Evolutionary conservation across 192 early-diverging fungal species (phyloP).

Genomic region (Coemansia javaensis): DNA sequence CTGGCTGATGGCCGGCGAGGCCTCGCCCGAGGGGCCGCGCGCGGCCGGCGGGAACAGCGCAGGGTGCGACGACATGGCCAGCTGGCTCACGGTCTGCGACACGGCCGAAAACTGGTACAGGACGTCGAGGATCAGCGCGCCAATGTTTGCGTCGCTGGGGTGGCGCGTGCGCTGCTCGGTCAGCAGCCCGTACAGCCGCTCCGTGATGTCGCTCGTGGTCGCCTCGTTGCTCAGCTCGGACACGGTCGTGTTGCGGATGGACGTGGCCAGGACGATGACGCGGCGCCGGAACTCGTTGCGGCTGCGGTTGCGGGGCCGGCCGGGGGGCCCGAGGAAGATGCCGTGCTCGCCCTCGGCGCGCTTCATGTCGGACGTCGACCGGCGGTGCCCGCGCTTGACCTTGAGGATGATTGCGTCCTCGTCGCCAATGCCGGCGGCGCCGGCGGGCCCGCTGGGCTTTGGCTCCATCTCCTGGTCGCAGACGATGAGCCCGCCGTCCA

Average conservation of each 20-base stretch:
- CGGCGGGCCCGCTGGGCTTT: conserved; percentile 22
- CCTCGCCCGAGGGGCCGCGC: conserved; percentile 36
- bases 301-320: too few relatives aligned
- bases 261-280: conserved; percentile 32
- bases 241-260: conserved; percentile 41
- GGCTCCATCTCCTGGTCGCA: conserved; percentile 36
- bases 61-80: too few relatives aligned
- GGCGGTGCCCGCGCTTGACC: conserved; percentile 49
- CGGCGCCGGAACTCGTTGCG: conserved; percentile 44
- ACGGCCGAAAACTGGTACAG: conserved; percentile 50
- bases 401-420: conserved; percentile 50
- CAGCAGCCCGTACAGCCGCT: conserved; percentile 46
- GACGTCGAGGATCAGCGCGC: conserved; percentile 45
- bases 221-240: conserved; percentile 44
- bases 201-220: conserved; percentile 33
- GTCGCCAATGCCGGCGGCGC: too few relatives aligned
- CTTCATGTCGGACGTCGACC: conserved; percentile 44
- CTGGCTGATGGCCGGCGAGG: conserved; percentile 46
- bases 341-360: conserved; percentile 34
- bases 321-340: too few relatives aligned
- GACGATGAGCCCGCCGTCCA: conserved; percentile 29
- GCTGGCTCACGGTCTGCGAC: conserved; percentile 48
- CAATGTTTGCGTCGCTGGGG: conserved; percentile 33
- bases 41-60: conserved; percentile 8
- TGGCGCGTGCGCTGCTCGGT: conserved; percentile 48